A percentile compares a stretch with the other conserved stretches of the same genome.
These are phyloP conservation scores for Proliferodiscus dingleyae DNA, from an alignment of 2,329 filamentous ascomycete genomes.

Conservation along the genomic window DNA sequence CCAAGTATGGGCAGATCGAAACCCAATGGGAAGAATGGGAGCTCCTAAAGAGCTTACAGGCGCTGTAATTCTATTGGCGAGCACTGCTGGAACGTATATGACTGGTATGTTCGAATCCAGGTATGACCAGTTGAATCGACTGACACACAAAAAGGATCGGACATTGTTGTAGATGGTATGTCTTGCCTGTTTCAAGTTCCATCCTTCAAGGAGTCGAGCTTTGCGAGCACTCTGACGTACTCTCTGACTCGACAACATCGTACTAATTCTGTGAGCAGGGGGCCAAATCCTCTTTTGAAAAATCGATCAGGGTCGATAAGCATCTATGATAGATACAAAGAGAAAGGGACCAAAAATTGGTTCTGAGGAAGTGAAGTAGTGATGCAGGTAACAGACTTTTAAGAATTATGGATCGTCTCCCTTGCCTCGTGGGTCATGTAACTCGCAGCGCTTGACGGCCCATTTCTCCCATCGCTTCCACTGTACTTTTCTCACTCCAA, in stretches of 20 bases:
- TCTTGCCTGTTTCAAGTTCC: neutral
- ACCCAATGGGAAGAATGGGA: constrained; percentile 63
- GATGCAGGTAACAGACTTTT: neutral
- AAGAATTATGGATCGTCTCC: constrained; percentile 25
- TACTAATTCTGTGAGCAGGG: constrained; percentile 33
- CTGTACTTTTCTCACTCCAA: constrained; percentile 41
- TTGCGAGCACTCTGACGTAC: neutral
- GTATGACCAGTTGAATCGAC: neutral
- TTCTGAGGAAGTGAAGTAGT: constrained; percentile 4
- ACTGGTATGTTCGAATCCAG: constrained; percentile 32
- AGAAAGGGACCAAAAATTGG: neutral
- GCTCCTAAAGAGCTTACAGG: constrained; percentile 58
- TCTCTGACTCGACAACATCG: too few relatives aligned
- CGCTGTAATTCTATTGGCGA: constrained; percentile 55
- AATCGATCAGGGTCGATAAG: neutral
- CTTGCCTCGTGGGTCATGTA: constrained; percentile 13
- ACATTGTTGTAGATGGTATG: constrained; percentile 53
- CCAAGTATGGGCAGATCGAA: constrained; percentile 52
- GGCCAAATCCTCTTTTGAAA: constrained; percentile 35
- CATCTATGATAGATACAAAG: neutral
- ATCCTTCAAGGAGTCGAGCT: neutral
- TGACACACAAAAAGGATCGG: constrained; percentile 42
- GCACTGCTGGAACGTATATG: constrained; percentile 60
- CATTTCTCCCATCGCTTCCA: constrained; percentile 53
- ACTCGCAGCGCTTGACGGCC: constrained; percentile 42